Base-by-base conservation (phyloP, 2,329 filamentous ascomycete genomes). In the Alternaria atra region DNA sequence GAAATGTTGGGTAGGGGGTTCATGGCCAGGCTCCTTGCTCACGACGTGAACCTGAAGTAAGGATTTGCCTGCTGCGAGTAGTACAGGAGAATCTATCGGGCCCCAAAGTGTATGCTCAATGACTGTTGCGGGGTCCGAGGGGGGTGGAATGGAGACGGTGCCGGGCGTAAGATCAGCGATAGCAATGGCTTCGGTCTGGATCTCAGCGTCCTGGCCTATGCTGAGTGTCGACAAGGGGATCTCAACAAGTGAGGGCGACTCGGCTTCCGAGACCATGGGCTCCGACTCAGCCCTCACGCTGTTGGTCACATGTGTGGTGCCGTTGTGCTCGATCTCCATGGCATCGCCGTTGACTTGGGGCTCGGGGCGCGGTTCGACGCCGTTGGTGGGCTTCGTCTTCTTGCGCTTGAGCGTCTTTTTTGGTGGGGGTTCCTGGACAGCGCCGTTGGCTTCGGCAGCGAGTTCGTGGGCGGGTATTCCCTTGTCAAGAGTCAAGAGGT, bases 241-340 rank as follows among this genome's bases (percentile, higher is more conserved):
- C 13, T 80, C 78, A 44, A 72, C 73, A 20, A 79, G 72, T 15
- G 72, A 74, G 27, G 75, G 73, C 9, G 79, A 80, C 44, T 80
- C 79, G 13, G 69, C 72, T 30, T 80, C 78, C 2, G 77, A 79
- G 32, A 65, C 67, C 20, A 73, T 66, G 47, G 74, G 66, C 52
- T 79, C 77, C 6, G 77, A 79, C 43, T 79, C 78, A 17, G 71
- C 74, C 15, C 74, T 66, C 23, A 75, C 64, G 58, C 67, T 71
- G 67, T 73, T 73, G 13, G 71, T 63, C 13, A 71, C 66, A 40
- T 73, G 71, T 34, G 67, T 66, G 34, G 62, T 56, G 39, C 75
- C 76, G 40, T 77, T 77, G 15, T 72, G 72, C 55, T 81, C 82
- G 6, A 83, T 68, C 17, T 84, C 82, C 81, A 84, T 83, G 55